Evolutionary conservation across 2,329 filamentous ascomycete species (phyloP), one percentile per base, ranked within the genome.

Genomic region (Didymella segeticola): DNA sequence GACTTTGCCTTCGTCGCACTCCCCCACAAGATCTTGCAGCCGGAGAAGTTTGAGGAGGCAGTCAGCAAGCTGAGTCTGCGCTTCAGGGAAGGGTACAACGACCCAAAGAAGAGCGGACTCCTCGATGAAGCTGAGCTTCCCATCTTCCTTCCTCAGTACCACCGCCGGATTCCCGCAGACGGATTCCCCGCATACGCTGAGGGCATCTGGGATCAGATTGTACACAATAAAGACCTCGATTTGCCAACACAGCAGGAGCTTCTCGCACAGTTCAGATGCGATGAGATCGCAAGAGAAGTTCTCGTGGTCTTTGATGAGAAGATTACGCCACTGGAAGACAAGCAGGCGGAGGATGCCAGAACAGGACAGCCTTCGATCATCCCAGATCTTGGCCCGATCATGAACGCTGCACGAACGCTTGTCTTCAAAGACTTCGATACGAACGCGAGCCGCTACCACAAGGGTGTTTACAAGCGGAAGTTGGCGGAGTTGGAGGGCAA

Each of bases 221-320:
- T 96, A 66, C 90, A 93, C 80, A 99, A 99, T 82, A 99, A 99
- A 77, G 95, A 99, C 70, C 82, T 99, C 48, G 95, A 99, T 76
- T 78, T 99, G 54, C 95, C 95, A 3, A 98, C 95, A 0, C 95
- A 99, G 73, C 95, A 99, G 77, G 95, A 99, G 74, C 83, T 99
- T 38, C 83, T 99, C 47, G 95, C 95, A 10, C 95, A 99, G 74
- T 99, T 98, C 79, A 87, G 95, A 62, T 99, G 95, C 75, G 95
- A 99, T 73, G 95, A 99, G 77, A 99, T 99, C 53, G 86, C 92
- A 31, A 85, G 93, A 59, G 93, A 97, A 71, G 95, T 96, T 11
- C 81, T 96, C 52, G 78, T 92, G 34, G 83, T 81, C 2, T 99
- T 99, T 65, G 95, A 99, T 67, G 82, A 87, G 47, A 81, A 86